Percentiles rank a stretch among this genome's conserved stretches.
Evolutionary conservation across 192 early-diverging fungal genomes (phyloP).

Genomic region (Diversispora epigaea): DNA sequence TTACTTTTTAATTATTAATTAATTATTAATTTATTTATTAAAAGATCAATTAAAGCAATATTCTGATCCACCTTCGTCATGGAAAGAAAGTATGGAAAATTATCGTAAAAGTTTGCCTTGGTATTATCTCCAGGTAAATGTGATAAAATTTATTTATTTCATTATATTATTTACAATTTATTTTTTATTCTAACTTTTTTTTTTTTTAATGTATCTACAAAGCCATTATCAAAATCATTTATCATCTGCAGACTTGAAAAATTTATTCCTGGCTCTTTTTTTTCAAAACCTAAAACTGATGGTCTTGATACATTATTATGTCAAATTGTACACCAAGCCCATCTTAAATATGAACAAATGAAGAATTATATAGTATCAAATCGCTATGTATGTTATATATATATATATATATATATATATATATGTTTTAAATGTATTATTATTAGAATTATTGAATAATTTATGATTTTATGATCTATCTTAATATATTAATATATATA

Average conservation of each 20-base stretch:
- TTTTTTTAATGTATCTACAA: neutral
- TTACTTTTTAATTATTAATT: neutral
- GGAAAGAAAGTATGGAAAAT: neutral
- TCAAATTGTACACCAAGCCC: neutral
- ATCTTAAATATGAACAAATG: neutral
- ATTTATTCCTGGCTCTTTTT: neutral
- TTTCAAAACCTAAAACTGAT: neutral
- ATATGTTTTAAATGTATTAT: no score
- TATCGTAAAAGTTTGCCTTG: conserved; percentile 10
- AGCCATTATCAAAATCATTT: neutral
- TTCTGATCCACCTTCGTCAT: neutral
- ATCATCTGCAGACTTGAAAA: neutral
- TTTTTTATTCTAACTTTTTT: neutral
- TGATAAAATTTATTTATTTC: neutral
- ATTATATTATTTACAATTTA: neutral
- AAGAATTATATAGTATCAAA: neutral
- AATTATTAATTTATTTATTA: neutral
- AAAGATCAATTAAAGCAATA: conserved; percentile 11
- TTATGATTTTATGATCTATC: no score
- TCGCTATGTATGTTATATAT: neutral
- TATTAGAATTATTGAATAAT: no score
- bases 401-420: no score
- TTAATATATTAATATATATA: no score
- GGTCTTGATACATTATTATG: neutral
- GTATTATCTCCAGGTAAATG: conserved; percentile 13